Evolutionary conservation across 2,329 filamentous ascomycete species (phyloP), one percentile per base, ranked within the genome.

Genomic region (Myriosclerotinia curreyana): DNA sequence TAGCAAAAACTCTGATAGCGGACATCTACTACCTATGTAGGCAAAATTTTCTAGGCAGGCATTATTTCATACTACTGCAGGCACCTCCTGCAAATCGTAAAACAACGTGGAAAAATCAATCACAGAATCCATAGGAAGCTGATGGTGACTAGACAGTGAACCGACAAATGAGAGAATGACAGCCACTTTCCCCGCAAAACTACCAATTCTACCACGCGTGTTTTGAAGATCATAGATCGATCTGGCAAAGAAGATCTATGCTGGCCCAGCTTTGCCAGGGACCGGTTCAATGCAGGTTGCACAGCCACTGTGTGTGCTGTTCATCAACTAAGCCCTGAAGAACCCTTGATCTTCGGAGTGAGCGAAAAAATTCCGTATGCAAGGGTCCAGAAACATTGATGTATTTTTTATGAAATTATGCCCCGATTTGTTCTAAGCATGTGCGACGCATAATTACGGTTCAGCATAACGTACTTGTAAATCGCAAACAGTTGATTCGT

Each of bases 231-330:
- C 53, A 44, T 44, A 31, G 31, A 56, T 56, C 40, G 20, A 56
- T 31, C 36, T 42, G 17, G 36, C 3, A 28, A 40, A 42, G 40
- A 36, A 55, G n/a, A 20, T 28, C 9, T 31, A 31, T 31, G 28
- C 28, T 2, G 28, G 28, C 28, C 28, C 28, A 42, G 36, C 22
- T 20, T 49, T 15, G 28, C 22, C 36, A 36, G 34, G 5, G 15
- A 31, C 28, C 28, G n/a, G 12, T 11, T 34, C 54, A 22, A 58
- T 46, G 54, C 54, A 58, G 20, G 11, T 58, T 58, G 40, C 54
- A 58, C 54, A 58, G 54, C 54, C 54, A 58, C 54, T 22, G 42
- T 58, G 42, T 48, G 48, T 48, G 55, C 28, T 52, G 31, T 36
- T 2, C 50, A 17, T 42, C 36, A 22, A 42, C 52, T 42, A 40